phyloP scores from a whole-genome alignment of 768 basidiomycete genomes.

The Rhodosporidiobolus odoratus region DNA sequence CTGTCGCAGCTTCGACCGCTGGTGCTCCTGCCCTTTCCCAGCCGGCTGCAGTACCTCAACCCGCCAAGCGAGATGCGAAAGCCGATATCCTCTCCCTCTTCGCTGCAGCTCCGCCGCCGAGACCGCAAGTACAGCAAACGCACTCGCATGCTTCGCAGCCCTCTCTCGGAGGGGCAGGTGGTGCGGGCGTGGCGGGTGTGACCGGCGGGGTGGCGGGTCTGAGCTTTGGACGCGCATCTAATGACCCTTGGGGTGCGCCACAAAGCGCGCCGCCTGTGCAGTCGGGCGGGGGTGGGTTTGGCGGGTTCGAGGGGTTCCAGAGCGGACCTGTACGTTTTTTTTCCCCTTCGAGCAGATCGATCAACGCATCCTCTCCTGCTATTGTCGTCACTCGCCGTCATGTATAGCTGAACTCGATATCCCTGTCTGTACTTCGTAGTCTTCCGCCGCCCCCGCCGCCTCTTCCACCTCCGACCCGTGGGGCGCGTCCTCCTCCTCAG shows the following conservation, averaged over 20 bases:
- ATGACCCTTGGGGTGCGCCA: constrained; percentile 4
- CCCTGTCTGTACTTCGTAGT: background rate
- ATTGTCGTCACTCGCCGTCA: too few species aligned
- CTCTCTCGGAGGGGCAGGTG: background rate
- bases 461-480: constrained; percentile 9
- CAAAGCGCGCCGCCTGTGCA: background rate
- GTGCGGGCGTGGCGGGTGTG: background rate
- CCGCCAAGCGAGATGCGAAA: constrained; percentile 50
- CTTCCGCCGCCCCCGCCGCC: background rate
- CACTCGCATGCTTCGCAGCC: background rate
- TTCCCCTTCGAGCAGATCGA: too few species aligned
- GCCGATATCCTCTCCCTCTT: constrained; percentile 81
- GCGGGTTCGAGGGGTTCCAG: background rate
- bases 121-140: background rate
- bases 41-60: constrained; percentile 33
- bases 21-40: constrained; percentile 34
- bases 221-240: constrained; percentile 6
- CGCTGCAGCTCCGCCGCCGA: constrained; percentile 54
- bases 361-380: too few species aligned
- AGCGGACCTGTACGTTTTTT: background rate
- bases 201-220: constrained; percentile 14
- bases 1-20: constrained; percentile 5
- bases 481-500: constrained; percentile 8
- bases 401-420: too few species aligned
- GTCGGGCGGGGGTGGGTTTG: background rate